Conservation (phyloP, 305 asterid genomes). For the Fraxinus paxiana region DNA sequence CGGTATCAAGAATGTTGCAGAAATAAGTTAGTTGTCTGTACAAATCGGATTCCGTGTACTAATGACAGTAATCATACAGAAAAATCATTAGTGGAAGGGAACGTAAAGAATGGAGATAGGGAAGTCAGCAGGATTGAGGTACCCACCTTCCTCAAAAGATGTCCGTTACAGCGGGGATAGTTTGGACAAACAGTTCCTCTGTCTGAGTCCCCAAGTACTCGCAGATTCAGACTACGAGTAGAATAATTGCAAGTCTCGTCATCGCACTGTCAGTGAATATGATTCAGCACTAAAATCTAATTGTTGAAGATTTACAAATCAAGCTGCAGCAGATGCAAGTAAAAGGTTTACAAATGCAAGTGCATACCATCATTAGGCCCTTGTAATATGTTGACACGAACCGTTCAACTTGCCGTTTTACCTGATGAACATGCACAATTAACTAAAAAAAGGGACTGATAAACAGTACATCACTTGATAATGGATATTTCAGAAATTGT, state of each 20-base stretch:
- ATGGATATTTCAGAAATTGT: not conserved
- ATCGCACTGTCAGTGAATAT: constrained; percentile 60
- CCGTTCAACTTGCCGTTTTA: constrained; percentile 76
- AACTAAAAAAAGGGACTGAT: not conserved
- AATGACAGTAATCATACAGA: constrained; percentile 14
- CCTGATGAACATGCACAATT: constrained; percentile 49
- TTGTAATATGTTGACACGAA: constrained; percentile 68
- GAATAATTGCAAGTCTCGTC: constrained; percentile 90
- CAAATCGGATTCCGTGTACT: constrained; percentile 87
- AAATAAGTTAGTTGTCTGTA: constrained; percentile 83
- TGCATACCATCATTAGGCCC: constrained; percentile 79
- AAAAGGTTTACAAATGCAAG: constrained; percentile 16
- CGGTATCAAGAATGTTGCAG: constrained; percentile 70
- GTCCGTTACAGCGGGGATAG: constrained; percentile 84
- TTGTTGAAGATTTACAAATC: constrained; percentile 1
- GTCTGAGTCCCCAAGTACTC: constrained; percentile 68
- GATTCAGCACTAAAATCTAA: not conserved
- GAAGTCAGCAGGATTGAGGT: not conserved
- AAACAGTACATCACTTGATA: constrained; percentile 12
- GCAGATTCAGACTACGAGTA: constrained; percentile 74
- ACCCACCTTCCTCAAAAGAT: constrained; percentile 67
- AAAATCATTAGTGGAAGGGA: constrained; percentile 12
- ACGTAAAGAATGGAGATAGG: not conserved
- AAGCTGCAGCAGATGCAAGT: constrained; percentile 11
- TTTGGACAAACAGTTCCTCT: constrained; percentile 92